Evolutionary conservation across 345 rosid genomes (phyloP), one percentile per base, ranked within the genome.

Genomic region (Syzygium grande): DNA sequence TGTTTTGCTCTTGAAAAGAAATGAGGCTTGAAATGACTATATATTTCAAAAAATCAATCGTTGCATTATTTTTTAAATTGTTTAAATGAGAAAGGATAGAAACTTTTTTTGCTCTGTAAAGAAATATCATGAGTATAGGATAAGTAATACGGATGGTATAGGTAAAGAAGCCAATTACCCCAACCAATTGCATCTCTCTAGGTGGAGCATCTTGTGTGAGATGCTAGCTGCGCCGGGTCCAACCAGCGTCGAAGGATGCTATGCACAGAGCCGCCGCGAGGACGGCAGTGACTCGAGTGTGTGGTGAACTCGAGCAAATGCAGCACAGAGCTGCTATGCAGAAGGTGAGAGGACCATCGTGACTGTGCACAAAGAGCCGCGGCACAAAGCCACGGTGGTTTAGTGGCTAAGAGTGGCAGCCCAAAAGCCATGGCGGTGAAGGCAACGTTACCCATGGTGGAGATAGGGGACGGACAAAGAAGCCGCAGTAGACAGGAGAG

Each of bases 31-130:
- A 17, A 34, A 29, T 34, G 16, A 30, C 43, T 16, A 65, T 30
- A 1, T 30, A 30, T 0, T 0, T 65, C 6, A 6, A 68, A 68
- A 68, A 68, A 68, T 34, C 12, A 16, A 68, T 68, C 12, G 11
- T 68, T 68, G 17, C 13, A 2, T 65, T 29, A 34, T 7, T 30
- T 30, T 68, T 4, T 38, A 0, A 68, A 34, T 68, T 68, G 41
- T 30, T 68, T 68, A 17, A 68, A 30, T 4, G 9, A 34, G 46
- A 68, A 68, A 68, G 41, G 41, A 68, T 19, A 17, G 46, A 68
- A 41, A 38, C 25, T 2, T 34, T 73, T 73, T 73, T 19, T 8
- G 80, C 0, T 19, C 49, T 5, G 46, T 19, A 1, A 34, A 34
- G 80, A 73, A 38, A 73, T 25, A 34, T 38, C 0, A 19, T 73